Conservation (phyloP, 2,329 filamentous ascomycete genomes). For the Fusarium euwallaceae region DNA sequence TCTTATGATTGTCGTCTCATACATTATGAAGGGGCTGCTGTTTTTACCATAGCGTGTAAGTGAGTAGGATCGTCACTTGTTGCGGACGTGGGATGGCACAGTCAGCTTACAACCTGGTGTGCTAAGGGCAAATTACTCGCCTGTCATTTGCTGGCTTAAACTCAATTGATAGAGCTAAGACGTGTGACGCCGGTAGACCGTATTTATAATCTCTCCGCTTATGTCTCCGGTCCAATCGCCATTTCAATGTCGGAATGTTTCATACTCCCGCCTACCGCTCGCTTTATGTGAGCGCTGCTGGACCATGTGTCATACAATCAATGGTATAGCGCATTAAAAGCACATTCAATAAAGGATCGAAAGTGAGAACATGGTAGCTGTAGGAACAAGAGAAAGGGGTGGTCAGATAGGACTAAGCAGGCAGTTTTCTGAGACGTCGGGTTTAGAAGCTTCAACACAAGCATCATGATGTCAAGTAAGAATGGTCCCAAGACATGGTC, state of each 20-base stretch:
- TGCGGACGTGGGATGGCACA: background rate
- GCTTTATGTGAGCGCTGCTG: background rate
- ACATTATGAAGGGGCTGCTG: background rate
- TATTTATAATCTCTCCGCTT: background rate
- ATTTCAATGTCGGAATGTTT: background rate
- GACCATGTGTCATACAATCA: background rate
- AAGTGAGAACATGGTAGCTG: background rate
- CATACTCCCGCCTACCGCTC: background rate
- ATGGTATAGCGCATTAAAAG: background rate
- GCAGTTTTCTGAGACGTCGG: background rate
- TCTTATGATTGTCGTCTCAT: background rate
- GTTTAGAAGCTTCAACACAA: background rate
- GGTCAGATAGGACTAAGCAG: background rate
- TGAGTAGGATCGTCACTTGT: background rate
- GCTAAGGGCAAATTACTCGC: background rate
- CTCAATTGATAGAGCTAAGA: background rate
- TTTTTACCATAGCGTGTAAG: background rate
- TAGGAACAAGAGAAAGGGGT: background rate
- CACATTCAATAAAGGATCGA: background rate
- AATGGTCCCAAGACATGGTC: background rate
- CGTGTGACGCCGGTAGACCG: background rate
- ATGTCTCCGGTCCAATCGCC: background rate
- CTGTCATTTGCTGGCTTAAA: background rate
- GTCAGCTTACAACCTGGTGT: background rate
- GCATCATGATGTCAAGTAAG: background rate